Evolutionary conservation across 306 rosid species (phyloP).

Genomic region (Urtica urens): DNA sequence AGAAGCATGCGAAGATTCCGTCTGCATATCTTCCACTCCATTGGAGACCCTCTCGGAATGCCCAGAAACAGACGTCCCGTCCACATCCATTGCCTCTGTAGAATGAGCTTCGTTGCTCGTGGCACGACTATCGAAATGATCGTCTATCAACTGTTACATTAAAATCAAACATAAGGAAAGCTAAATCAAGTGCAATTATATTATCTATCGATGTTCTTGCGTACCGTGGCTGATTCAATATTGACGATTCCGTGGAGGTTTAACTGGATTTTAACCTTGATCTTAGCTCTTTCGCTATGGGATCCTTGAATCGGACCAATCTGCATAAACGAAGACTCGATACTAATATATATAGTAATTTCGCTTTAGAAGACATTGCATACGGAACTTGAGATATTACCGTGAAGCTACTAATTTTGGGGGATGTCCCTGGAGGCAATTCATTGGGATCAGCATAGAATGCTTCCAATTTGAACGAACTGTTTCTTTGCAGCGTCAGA

Average conservation of each 20-base stretch:
- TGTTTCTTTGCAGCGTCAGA: conserved; percentile 39
- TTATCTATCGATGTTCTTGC: conserved; percentile 25
- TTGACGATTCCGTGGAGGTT: conserved; percentile 75
- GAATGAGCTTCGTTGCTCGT: conserved; percentile 23
- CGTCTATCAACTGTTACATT: conserved; percentile 52
- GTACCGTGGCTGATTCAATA: conserved; percentile 70
- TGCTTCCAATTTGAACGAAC: conserved; percentile 61
- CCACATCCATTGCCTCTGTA: conserved; percentile 51
- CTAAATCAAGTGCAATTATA: conserved; percentile 3
- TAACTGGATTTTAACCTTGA: conserved; percentile 67
- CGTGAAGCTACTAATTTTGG: conserved; percentile 52
- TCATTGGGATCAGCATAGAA: conserved; percentile 51
- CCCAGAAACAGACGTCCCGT: conserved; percentile 26
- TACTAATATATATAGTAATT: background rate
- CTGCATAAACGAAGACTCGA: conserved; percentile 24
- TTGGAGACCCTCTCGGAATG: conserved; percentile 40
- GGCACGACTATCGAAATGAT: conserved; percentile 35
- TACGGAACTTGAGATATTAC: conserved; percentile 25
- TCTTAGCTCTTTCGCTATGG: conserved; percentile 41
- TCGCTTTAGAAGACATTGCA: background rate
- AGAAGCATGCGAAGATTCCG: conserved; percentile 36
- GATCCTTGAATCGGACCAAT: conserved; percentile 72
- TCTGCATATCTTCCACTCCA: conserved; percentile 35
- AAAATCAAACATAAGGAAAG: conserved; percentile 12
- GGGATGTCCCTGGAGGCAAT: conserved; percentile 44